Percentiles rank a stretch among this genome's conserved stretches.
Evolutionary conservation across 306 rosid genomes (phyloP).

Genomic region (Glycyrrhiza uralensis): DNA sequence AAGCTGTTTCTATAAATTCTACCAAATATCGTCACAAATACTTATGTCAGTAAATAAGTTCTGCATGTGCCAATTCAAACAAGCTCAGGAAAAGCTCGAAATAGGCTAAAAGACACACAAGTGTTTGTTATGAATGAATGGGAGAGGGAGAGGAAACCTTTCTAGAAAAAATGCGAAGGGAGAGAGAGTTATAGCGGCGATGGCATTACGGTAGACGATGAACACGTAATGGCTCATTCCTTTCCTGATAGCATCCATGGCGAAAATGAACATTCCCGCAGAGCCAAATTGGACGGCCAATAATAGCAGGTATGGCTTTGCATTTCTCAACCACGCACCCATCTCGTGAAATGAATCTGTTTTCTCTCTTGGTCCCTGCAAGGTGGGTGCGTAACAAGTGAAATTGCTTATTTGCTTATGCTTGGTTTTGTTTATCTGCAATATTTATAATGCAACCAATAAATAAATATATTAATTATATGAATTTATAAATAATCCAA

Average conservation of each 20-base stretch:
- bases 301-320: slow-evolving; percentile 65
- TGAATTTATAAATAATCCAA: background rate
- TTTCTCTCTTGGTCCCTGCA: background rate
- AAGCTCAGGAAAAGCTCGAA: too few species aligned
- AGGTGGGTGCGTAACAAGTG: background rate
- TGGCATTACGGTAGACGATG: slow-evolving; percentile 47
- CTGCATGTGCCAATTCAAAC: too few species aligned
- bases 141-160: slow-evolving; percentile 5
- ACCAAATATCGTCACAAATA: too few species aligned
- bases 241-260: slow-evolving; percentile 54
- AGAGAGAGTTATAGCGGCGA: slow-evolving; percentile 32
- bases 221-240: slow-evolving; percentile 55
- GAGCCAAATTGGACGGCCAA: slow-evolving; percentile 74
- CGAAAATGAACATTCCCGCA: slow-evolving; percentile 60
- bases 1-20: too few species aligned
- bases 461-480: background rate
- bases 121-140: background rate
- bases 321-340: slow-evolving; percentile 21
- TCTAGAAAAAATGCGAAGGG: slow-evolving; percentile 42
- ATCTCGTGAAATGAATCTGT: background rate
- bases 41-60: too few species aligned
- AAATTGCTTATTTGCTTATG: background rate
- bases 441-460: slow-evolving; percentile 23
- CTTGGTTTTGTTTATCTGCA: background rate
- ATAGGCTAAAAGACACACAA: too few species aligned